Base-by-base conservation (phyloP, 2,329 filamentous ascomycete species). In the Cladosporium cucumerinum region DNA sequence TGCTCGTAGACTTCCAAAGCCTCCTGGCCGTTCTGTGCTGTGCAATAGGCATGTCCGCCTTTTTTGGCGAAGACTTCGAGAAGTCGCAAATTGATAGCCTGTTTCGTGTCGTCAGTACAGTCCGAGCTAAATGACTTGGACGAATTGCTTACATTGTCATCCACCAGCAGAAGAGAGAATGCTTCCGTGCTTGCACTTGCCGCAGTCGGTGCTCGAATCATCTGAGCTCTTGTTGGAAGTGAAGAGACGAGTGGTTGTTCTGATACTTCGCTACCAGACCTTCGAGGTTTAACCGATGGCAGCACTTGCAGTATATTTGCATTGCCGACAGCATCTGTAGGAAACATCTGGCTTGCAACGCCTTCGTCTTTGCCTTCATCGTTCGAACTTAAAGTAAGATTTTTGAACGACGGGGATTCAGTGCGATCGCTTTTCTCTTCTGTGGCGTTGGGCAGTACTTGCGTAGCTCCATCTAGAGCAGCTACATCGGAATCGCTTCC, bases 21-120 rank as follows among this genome's bases (percentile, higher is more conserved):
- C 69, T 84, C 78, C 1, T 80, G 74, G 7, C 83, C 83, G 67
- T 85, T 78, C 25, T 72, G 72, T 1, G 82, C 83, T 16, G 78
- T 78, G n/a, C 78, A 74, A 4, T 75, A 73, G n/a, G 73, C 77
- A 3, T 79, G 78, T 2, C 78, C 75, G 5, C 78, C 71, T 51
- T 74, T 75, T 10, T 69, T 63, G n/a, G 72, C 70, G 65, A 73
- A 75, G 55, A 70, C 72, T 5, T 71, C 65, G 2, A 75, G 71
- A 5, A 76, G 70, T 32, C 71, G 69, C 12, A 76, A 70, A 36
- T 76, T 77, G 66, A 76, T 72, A 14, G 70, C 66, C 69, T 72
- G 51, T 3, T 39, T 43, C 32, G 14, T 8, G 32, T 26, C 2
- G 23, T 57, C 14, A 54, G 21, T 16, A 43, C 48, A 10, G 26